Conservation (phyloP, 345 rosid genomes). For the Pistacia atlantica region DNA sequence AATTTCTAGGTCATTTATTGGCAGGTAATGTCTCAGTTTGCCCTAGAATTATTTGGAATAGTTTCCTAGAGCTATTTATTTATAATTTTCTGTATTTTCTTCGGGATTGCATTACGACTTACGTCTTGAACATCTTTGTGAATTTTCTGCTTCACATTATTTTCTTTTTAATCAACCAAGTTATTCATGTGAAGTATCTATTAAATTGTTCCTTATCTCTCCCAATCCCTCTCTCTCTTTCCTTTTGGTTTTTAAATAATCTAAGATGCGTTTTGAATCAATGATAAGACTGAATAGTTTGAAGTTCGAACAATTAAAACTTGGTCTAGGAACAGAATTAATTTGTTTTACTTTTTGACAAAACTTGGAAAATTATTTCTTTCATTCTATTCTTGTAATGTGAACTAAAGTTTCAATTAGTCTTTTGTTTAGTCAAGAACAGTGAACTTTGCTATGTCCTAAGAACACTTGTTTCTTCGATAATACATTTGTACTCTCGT, state of each 20-base stretch:
- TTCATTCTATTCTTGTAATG: not conserved
- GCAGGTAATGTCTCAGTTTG: constrained; percentile 60
- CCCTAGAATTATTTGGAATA: not conserved
- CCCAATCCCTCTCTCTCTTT: not conserved
- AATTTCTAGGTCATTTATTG: constrained; percentile 88
- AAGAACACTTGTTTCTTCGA: not conserved
- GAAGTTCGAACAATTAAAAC: not conserved
- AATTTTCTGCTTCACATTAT: not conserved
- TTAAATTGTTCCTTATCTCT: not conserved
- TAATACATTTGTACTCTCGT: not conserved
- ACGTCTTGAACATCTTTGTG: too few relatives aligned
- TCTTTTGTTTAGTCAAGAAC: not conserved
- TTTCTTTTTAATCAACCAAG: not conserved
- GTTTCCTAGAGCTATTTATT: not conserved
- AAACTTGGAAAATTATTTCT: not conserved
- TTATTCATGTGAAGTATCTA: not conserved
- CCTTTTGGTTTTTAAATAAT: not conserved
- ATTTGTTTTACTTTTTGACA: not conserved
- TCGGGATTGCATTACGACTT: not conserved
- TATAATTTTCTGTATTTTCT: not conserved
- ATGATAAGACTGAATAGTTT: not conserved
- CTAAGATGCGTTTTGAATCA: not conserved
- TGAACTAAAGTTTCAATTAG: not conserved
- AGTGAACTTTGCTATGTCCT: not conserved
- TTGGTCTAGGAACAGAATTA: not conserved